A percentile compares a stretch with the other conserved stretches of the same genome.
Evolutionary conservation across 179 eudicot genomes (phyloP).

Genomic region (Vitellaria paradoxa): DNA sequence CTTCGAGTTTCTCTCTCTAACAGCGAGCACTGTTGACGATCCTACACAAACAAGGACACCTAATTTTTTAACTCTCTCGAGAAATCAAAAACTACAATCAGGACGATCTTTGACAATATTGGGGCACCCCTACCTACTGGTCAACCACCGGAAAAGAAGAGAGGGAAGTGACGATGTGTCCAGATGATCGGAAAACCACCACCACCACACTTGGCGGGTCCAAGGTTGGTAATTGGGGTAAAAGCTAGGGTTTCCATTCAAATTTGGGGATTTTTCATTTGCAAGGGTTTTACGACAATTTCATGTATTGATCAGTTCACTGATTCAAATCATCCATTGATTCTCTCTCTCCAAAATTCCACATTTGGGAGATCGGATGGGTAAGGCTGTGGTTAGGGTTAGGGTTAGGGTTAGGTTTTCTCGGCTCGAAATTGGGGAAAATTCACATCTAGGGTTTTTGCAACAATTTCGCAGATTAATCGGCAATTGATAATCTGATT

Average conservation of each 20-base stretch:
- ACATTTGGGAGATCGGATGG: neutral
- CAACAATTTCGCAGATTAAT: neutral
- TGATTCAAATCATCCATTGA: neutral
- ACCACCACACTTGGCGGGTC: conserved; percentile 26
- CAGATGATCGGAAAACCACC: conserved; percentile 26
- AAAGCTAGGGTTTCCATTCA: conserved; percentile 56
- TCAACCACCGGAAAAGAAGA: conserved; percentile 54
- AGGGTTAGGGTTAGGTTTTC: neutral
- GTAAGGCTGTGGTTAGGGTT: neutral
- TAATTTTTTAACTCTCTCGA: neutral
- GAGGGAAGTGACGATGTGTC: conserved; percentile 32
- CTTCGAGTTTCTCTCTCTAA: too few relatives aligned
- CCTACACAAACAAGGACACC: neutral
- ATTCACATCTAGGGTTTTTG: neutral
- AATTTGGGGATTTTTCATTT: conserved; percentile 30
- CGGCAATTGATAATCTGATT: neutral
- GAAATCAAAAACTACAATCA: neutral
- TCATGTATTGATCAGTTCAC: neutral
- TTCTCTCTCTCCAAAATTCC: neutral
- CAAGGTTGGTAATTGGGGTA: conserved; percentile 17
- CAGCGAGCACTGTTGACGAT: too few relatives aligned
- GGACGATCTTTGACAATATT: neutral
- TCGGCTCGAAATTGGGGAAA: conserved; percentile 5
- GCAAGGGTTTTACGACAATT: neutral
- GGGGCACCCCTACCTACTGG: conserved; percentile 1